Evolutionary conservation across 139 green algal species (phyloP), one percentile per base, ranked within the genome.

Genomic region (Chlamydomonas schloesseri): DNA sequence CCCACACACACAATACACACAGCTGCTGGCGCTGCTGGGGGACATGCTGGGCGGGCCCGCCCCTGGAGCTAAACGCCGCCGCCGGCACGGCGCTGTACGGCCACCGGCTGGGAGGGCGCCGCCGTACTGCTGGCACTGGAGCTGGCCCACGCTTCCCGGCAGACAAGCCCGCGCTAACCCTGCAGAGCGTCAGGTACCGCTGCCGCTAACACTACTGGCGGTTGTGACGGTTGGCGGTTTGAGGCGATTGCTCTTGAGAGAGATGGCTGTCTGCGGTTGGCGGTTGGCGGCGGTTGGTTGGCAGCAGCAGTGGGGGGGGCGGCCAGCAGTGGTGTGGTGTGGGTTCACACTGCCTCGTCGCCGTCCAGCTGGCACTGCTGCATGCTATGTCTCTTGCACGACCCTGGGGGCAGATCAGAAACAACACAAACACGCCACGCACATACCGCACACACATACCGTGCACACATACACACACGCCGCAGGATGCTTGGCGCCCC

Each of bases 121-220:
- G 3, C 53, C 36, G 50, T 86, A 68, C 80, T 86, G 68, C 5
- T 86, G 37, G 46, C 24, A 18, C 6, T 78, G 80, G 80, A 86
- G 50, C 47, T 86, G 80, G 80, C 31, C 4, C 24, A 1, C 24
- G 68, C 31, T 86, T 86, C 80, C 80, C 80, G 1, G 23, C 33
- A 23, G 80, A 86, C 26, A 78, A 77, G 34, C 80, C 80, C 23
- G 29, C 53, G 33, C 3, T 86, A 28, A 57, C 60, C 50, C 80
- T 86, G 68, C 80, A 86, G 33, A 50, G 68, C 68, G 68, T 26
- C 33, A 78, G 80, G 80, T 86, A 65, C n/a, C n/a, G n/a, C n/a
- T n/a, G n/a, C n/a, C n/a, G n/a, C n/a, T n/a, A n/a, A n/a, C n/a
- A n/a, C 29, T 26, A 10, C 58, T 13, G 18, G 18, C 14, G 21